Evolutionary conservation across 805 yeast genomes (phyloP).

Genomic region (Dipodascus albidus): DNA sequence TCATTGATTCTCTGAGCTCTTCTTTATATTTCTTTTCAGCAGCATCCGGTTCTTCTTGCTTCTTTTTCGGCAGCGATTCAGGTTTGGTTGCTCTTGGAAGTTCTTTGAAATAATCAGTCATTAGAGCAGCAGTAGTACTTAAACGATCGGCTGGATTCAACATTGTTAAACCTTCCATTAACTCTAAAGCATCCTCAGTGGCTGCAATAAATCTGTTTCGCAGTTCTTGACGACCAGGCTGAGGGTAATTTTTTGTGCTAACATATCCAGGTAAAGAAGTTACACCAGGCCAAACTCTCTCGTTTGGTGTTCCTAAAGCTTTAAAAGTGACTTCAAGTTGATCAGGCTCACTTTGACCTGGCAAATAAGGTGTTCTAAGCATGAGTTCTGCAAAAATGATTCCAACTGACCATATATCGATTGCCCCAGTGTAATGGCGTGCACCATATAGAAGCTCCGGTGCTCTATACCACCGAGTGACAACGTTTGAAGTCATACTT

Average conservation of each 20-base stretch:
- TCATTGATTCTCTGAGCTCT: slow-evolving; percentile 12
- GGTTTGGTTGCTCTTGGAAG: slow-evolving; percentile 65
- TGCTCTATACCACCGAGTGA: slow-evolving; percentile 95
- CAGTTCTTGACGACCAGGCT: slow-evolving; percentile 70
- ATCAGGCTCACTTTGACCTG: slow-evolving; percentile 83
- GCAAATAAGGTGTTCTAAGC: slow-evolving; percentile 89
- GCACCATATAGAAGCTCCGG: slow-evolving; percentile 90
- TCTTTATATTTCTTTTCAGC: slow-evolving; percentile 11
- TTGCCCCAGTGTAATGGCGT: slow-evolving; percentile 74
- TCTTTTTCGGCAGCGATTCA: slow-evolving; percentile 41
- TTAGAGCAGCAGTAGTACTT: slow-evolving; percentile 49
- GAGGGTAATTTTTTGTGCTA: slow-evolving; percentile 64
- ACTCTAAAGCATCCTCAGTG: slow-evolving; percentile 67
- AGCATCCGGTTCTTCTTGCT: slow-evolving; percentile 10
- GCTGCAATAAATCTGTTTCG: slow-evolving; percentile 84
- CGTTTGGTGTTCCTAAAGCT: slow-evolving; percentile 95
- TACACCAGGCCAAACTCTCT: slow-evolving; percentile 83
- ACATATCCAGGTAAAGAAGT: slow-evolving; percentile 60
- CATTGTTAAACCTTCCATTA: slow-evolving; percentile 59
- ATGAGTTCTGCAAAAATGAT: slow-evolving; percentile 91
- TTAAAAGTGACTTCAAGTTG: slow-evolving; percentile 89
- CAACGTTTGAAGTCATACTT: slow-evolving; percentile 83
- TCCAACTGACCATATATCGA: slow-evolving; percentile 96
- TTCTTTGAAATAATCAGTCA: slow-evolving; percentile 60
- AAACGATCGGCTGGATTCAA: slow-evolving; percentile 72